Evolutionary conservation across 2,329 filamentous ascomycete genomes (phyloP).

Genomic region (Colletotrichum horii): DNA sequence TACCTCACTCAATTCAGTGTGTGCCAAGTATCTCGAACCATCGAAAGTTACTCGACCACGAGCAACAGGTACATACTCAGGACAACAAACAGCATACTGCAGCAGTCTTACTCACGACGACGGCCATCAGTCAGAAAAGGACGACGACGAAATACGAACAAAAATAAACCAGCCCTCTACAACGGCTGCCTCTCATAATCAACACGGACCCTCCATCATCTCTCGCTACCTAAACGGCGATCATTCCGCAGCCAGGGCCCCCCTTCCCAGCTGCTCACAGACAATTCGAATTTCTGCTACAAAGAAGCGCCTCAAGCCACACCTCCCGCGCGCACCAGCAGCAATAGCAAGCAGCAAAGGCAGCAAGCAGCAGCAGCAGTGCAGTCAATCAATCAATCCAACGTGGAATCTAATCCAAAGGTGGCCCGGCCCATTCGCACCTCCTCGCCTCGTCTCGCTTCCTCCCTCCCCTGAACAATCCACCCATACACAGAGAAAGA

Average conservation of each 20-base stretch:
- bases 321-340: not conserved
- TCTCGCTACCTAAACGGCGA: slow-evolving; percentile 16
- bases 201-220: not conserved
- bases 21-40: not conserved
- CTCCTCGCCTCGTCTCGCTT: slow-evolving; percentile 11
- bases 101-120: not conserved
- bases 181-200: slow-evolving; percentile 1
- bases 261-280: not conserved
- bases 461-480: not conserved
- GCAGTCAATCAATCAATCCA: not conserved
- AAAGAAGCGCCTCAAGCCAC: slow-evolving; percentile 21
- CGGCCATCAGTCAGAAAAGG: not conserved
- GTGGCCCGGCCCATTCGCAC: not conserved
- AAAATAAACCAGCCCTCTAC: not conserved
- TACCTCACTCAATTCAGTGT: not conserved
- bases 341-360: not conserved
- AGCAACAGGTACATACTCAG: not conserved
- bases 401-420: not conserved
- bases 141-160: not conserved
- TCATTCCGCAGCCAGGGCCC: slow-evolving; percentile 13
- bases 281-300: slow-evolving; percentile 19
- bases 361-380: not conserved
- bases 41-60: not conserved
- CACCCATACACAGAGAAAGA: not conserved
- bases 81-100: not conserved